phyloP scores from a whole-genome alignment of 345 rosid species.

The Orychophragmus violaceus region DNA sequence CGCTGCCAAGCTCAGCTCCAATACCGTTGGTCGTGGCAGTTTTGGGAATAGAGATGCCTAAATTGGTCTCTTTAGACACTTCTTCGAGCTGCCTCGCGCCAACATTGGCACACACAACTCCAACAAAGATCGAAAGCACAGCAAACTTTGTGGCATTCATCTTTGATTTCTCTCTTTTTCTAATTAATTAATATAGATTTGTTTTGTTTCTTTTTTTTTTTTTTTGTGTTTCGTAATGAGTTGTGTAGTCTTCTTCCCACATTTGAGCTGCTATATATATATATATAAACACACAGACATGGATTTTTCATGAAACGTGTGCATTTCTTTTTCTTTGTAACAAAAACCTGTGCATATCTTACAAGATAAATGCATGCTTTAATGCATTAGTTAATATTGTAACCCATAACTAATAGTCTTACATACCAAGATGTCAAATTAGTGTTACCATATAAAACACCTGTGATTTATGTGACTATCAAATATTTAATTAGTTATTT shows the following conservation, averaged over 20 bases:
- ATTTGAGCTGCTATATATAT: not conserved
- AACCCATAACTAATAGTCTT: not conserved
- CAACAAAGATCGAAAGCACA: not conserved
- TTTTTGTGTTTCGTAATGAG: not conserved
- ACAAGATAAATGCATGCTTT: not conserved
- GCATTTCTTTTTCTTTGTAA: too few relatives aligned
- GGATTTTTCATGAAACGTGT: not conserved
- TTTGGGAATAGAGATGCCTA: not conserved
- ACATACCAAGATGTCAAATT: not conserved
- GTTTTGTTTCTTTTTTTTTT: not conserved
- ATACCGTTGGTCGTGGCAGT: not conserved
- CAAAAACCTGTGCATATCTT: not conserved
- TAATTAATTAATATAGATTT: too few relatives aligned
- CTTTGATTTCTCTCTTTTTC: not conserved
- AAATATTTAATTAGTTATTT: too few relatives aligned
- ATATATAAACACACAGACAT: not conserved
- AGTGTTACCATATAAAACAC: not conserved
- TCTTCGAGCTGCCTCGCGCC: not conserved
- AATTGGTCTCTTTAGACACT: not conserved
- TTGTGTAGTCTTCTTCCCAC: not conserved
- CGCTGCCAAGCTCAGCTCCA: not conserved
- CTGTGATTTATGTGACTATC: too few relatives aligned
- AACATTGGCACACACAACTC: constrained; percentile 10
- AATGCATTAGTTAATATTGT: not conserved
- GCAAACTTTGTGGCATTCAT: constrained; percentile 8